These are phyloP conservation scores for Plasmodium reichenowi DNA, from an alignment of 169 alveolate genomes.

Conservation along the genomic window DNA sequence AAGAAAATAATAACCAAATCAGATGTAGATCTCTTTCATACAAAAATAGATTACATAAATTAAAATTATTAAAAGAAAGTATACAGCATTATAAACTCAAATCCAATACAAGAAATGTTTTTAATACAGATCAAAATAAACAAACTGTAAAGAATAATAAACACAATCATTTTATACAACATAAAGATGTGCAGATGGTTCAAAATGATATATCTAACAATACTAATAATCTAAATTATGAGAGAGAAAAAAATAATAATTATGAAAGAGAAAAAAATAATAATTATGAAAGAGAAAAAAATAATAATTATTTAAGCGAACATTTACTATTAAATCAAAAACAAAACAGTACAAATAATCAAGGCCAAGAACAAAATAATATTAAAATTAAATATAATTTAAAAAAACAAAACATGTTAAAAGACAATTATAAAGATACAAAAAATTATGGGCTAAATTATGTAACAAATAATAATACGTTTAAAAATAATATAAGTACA, in stretches of 20 bases:
- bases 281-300: neutral
- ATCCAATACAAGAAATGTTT: neutral
- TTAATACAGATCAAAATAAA: neutral
- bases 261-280: neutral
- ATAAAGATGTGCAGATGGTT: neutral
- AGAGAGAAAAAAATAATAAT: neutral
- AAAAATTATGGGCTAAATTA: neutral
- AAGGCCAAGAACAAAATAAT: neutral
- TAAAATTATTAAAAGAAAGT: constrained; percentile 25
- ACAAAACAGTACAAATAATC: neutral
- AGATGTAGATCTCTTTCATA: constrained; percentile 44
- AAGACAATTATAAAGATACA: neutral
- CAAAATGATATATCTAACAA: neutral
- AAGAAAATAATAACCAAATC: neutral
- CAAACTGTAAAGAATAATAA: neutral
- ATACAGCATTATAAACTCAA: constrained; percentile 8
- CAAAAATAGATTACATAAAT: constrained; percentile 26
- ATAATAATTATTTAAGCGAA: neutral
- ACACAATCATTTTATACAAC: neutral
- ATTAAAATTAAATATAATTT: neutral
- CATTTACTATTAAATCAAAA: neutral
- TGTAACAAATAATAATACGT: neutral
- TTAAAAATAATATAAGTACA: neutral
- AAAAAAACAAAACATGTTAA: neutral
- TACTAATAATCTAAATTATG: neutral